Conservation (phyloP, 441 rosid genomes). For the Melastoma candidum region DNA sequence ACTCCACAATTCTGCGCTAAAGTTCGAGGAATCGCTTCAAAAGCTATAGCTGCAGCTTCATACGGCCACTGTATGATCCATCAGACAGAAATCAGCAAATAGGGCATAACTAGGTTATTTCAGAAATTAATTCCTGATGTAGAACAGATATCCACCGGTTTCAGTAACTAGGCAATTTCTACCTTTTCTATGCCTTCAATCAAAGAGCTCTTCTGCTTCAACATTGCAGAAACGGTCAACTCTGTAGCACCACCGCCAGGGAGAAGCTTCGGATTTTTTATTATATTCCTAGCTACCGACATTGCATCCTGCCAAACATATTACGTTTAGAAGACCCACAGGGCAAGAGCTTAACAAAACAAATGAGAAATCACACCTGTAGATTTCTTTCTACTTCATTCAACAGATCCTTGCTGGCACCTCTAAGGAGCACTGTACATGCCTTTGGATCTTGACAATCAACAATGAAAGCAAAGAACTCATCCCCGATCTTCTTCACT, state of each 20-base stretch:
- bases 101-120: background rate
- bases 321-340: constrained; percentile 13
- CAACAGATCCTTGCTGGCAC: constrained; percentile 92
- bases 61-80: constrained; percentile 72
- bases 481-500: constrained; percentile 86
- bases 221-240: constrained; percentile 73
- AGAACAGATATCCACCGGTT: background rate
- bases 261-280: constrained; percentile 89
- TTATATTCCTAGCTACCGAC: constrained; percentile 92
- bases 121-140: background rate
- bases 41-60: constrained; percentile 93
- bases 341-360: background rate
- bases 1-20: constrained; percentile 95
- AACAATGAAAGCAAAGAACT: constrained; percentile 73
- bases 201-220: constrained; percentile 83
- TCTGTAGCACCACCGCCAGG: constrained; percentile 96
- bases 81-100: background rate
- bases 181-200: constrained; percentile 94
- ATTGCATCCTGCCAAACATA: constrained; percentile 62
- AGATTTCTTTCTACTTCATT: constrained; percentile 94
- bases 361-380: constrained; percentile 38
- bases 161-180: background rate
- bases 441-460: constrained; percentile 95
- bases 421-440: constrained; percentile 79
- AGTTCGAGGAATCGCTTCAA: constrained; percentile 89